These are phyloP conservation scores for Gastrolobium villosum DNA, from an alignment of 306 rosid genomes.

Conservation along the genomic window DNA sequence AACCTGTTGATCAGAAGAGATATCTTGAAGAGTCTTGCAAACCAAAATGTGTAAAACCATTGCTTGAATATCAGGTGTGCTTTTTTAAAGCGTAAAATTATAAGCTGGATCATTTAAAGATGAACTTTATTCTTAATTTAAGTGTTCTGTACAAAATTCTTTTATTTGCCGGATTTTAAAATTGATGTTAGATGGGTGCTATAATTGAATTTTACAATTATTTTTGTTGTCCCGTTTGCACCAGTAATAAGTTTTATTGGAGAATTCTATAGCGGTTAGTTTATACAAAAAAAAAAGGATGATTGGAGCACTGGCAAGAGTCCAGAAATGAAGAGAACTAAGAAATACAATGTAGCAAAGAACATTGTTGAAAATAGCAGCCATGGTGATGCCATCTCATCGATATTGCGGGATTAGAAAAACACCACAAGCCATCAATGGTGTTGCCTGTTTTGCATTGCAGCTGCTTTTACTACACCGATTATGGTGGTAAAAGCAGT, in stretches of 20 bases:
- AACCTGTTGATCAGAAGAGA: constrained; percentile 91
- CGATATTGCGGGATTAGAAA: not conserved
- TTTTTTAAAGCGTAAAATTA: constrained; percentile 3
- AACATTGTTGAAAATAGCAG: no score
- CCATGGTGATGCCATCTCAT: no score
- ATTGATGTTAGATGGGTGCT: not conserved
- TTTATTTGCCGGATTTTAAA: not conserved
- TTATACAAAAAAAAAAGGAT: not conserved
- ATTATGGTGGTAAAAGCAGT: not conserved
- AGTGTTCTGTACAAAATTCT: not conserved
- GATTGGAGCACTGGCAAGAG: not conserved
- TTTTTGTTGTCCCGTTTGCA: not conserved
- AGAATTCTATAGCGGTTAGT: not conserved
- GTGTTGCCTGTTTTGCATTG: not conserved
- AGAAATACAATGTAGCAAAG: not conserved
- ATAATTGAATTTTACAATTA: constrained; percentile 16
- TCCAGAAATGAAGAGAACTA: constrained; percentile 25
- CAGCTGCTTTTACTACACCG: not conserved
- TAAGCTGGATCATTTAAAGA: constrained; percentile 18
- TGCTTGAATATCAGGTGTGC: constrained; percentile 82
- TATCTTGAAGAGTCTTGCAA: constrained; percentile 88
- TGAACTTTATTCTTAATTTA: constrained; percentile 22
- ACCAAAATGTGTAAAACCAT: constrained; percentile 95
- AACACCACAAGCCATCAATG: constrained; percentile 1
- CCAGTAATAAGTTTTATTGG: not conserved